Conservation (phyloP, 805 yeast genomes). For the Monosporozyma servazzii region DNA sequence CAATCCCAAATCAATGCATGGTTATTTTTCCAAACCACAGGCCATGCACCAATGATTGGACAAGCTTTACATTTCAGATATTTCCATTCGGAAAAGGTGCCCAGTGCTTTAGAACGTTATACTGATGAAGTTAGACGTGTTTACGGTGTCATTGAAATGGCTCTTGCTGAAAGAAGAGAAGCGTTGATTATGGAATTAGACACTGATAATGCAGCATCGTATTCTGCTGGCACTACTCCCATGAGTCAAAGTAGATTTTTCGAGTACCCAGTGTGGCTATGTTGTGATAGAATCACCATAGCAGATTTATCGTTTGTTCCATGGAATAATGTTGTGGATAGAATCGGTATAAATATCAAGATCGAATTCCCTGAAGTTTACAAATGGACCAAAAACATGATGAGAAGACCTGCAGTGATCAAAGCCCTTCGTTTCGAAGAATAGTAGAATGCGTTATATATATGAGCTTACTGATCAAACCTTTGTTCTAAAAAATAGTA, state of each 20-base stretch:
- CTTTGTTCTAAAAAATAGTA: too few relatives aligned
- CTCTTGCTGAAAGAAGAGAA: constrained; percentile 85
- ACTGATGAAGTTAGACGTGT: constrained; percentile 89
- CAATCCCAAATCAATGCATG: constrained; percentile 81
- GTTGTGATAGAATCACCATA: constrained; percentile 71
- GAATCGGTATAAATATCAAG: constrained; percentile 81
- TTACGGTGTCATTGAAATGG: constrained; percentile 91
- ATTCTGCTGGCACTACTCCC: constrained; percentile 82
- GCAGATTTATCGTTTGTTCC: constrained; percentile 93
- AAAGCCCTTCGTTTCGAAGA: constrained; percentile 71
- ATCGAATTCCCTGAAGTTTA: constrained; percentile 90
- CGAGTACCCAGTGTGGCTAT: constrained; percentile 92
- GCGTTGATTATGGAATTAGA: constrained; percentile 84
- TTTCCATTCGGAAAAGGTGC: constrained; percentile 78
- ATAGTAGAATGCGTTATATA: too few relatives aligned
- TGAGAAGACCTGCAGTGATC: constrained; percentile 87
- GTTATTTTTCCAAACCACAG: constrained; percentile 92
- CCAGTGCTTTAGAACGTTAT: constrained; percentile 83
- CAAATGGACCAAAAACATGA: constrained; percentile 92
- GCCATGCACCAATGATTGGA: constrained; percentile 98
- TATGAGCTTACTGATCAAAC: too few relatives aligned
- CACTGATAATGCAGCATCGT: constrained; percentile 77
- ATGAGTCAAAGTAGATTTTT: constrained; percentile 75
- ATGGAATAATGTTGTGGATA: constrained; percentile 92
- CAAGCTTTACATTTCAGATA: constrained; percentile 91